phyloP scores from a whole-genome alignment of 257 asterid genomes.

The Nyctanthes arbortristis region DNA sequence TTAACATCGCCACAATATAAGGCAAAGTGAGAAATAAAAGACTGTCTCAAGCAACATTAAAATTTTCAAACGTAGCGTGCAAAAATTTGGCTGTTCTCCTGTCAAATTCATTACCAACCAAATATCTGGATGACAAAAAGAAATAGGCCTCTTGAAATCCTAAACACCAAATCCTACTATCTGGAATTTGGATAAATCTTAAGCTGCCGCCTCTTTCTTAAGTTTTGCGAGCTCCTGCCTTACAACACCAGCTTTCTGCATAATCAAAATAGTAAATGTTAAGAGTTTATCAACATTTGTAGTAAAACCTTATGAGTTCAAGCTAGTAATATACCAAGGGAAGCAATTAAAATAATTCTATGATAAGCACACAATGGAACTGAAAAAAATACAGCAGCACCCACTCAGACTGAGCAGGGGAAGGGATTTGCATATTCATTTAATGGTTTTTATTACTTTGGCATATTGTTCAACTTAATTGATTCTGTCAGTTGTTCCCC shows the following conservation, averaged over 20 bases:
- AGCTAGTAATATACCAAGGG: neutral
- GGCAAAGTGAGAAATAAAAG: neutral
- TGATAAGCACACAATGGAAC: too few relatives aligned
- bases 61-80: neutral
- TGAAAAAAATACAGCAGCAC: too few relatives aligned
- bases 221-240: constrained; percentile 89
- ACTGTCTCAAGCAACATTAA: neutral
- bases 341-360: neutral
- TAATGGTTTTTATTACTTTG: neutral
- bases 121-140: constrained; percentile 13
- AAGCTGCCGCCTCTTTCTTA: constrained; percentile 51
- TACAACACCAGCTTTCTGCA: constrained; percentile 86
- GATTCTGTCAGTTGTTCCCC: too few relatives aligned
- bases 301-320: neutral
- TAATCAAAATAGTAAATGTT: constrained; percentile 6
- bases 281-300: neutral
- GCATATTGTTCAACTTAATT: neutral
- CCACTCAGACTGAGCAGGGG: neutral
- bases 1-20: neutral
- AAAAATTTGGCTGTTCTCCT: constrained; percentile 20
- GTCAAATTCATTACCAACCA: constrained; percentile 17
- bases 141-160: constrained; percentile 10
- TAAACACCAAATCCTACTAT: constrained; percentile 10
- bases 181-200: constrained; percentile 13
- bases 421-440: neutral